These are phyloP conservation scores for Aphanomyces astaci DNA, from an alignment of 352 stramenopile genomes.

Conservation along the genomic window DNA sequence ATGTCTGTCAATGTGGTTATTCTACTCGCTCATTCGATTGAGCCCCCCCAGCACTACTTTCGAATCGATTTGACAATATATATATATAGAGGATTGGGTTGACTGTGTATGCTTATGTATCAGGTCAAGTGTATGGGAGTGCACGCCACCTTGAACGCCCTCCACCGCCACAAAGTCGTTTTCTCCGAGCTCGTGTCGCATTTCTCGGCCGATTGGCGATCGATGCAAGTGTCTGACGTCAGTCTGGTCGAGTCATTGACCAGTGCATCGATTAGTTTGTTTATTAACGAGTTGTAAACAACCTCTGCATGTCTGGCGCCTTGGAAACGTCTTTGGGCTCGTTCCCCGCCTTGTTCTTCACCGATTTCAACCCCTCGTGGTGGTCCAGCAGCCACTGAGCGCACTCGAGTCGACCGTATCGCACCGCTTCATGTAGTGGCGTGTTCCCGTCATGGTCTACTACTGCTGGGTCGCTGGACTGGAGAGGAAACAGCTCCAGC, in stretches of 20 bases:
- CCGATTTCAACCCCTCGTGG: background rate
- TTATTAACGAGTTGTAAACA: slow-evolving; percentile 8
- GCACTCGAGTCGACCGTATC: slow-evolving; percentile 1
- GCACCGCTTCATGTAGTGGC: slow-evolving; percentile 8
- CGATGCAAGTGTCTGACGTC: background rate
- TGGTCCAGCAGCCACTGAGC: background rate
- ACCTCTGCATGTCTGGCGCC: background rate
- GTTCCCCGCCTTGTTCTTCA: background rate
- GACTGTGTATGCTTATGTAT: background rate
- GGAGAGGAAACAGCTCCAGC: background rate
- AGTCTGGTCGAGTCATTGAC: background rate
- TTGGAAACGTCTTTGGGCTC: background rate
- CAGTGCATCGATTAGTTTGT: background rate
- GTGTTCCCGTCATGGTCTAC: slow-evolving; percentile 2
- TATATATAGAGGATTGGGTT: too few species aligned
- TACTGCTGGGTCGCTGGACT: background rate
- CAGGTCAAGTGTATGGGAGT: background rate
- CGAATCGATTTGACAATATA: too few species aligned
- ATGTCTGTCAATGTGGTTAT: too few species aligned
- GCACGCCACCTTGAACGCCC: background rate
- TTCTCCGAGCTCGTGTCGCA: background rate
- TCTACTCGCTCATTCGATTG: too few species aligned
- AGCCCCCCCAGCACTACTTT: too few species aligned
- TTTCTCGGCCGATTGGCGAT: background rate
- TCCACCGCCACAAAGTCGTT: background rate